Conservation (phyloP, 306 rosid species). For the Senna tora region DNA sequence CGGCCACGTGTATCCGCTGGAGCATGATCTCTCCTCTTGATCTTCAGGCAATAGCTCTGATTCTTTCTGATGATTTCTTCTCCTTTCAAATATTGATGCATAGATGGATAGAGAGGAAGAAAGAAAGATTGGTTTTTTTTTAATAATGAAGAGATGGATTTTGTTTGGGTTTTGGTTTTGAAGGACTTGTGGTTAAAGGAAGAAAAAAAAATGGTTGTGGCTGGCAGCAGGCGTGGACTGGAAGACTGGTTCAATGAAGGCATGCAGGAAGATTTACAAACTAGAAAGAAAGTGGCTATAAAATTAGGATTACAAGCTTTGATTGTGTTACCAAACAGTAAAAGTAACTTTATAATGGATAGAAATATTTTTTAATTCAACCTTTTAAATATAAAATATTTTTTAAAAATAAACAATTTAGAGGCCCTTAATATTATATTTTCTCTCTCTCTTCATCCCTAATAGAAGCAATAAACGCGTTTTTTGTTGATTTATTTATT, state of each 20-base stretch:
- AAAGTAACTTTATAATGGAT: too few species aligned
- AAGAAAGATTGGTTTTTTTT: constrained; percentile 7
- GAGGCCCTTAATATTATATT: too few species aligned
- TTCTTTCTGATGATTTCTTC: neutral
- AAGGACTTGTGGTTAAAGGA: constrained; percentile 12
- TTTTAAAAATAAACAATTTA: too few species aligned
- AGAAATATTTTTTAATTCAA: too few species aligned
- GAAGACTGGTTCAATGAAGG: constrained; percentile 72
- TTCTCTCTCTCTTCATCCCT: too few species aligned
- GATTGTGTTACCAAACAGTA: neutral
- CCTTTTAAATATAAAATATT: too few species aligned
- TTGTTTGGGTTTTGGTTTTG: neutral
- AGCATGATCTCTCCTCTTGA: constrained; percentile 46
- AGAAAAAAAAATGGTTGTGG: constrained; percentile 7
- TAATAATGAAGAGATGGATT: too few species aligned
- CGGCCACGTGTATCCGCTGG: constrained; percentile 43
- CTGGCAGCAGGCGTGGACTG: constrained; percentile 54
- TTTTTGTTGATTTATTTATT: constrained; percentile 19
- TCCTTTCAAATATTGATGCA: constrained; percentile 23
- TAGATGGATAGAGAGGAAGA: constrained; percentile 27
- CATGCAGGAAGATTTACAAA: constrained; percentile 29
- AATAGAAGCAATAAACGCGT: constrained; percentile 25
- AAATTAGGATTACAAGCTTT: too few species aligned
- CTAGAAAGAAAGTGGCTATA: too few species aligned
- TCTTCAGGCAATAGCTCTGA: neutral